Evolutionary conservation across 768 basidiomycete genomes (phyloP).

Genomic region (Xerocomellus amylosporus): DNA sequence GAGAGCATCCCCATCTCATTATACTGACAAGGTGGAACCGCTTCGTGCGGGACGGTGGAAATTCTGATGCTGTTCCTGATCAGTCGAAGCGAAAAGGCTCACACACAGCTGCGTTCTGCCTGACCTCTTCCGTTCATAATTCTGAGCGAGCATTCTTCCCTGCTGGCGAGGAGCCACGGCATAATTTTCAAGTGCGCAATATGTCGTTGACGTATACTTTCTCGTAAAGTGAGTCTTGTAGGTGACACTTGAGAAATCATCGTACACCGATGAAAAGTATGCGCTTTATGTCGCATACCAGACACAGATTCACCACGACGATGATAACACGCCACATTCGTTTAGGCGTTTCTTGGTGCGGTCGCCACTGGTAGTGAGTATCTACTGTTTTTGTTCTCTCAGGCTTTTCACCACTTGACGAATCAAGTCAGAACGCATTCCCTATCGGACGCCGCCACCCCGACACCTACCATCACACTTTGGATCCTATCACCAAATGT

Average conservation of each 20-base stretch:
- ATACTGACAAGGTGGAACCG: slow-evolving; percentile 66
- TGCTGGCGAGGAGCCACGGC: slow-evolving; percentile 33
- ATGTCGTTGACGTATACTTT: not conserved
- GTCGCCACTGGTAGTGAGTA: slow-evolving; percentile 66
- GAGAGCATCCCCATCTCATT: not conserved
- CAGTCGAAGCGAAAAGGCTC: slow-evolving; percentile 11
- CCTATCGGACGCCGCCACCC: slow-evolving; percentile 49
- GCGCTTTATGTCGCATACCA: slow-evolving; percentile 78
- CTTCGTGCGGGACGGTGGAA: slow-evolving; percentile 50
- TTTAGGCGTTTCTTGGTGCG: slow-evolving; percentile 80
- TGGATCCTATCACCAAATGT: slow-evolving; percentile 92
- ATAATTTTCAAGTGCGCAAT: slow-evolving; percentile 58
- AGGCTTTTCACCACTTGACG: not conserved
- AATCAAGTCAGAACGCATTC: slow-evolving; percentile 56
- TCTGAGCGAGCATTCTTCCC: slow-evolving; percentile 44
- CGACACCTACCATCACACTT: slow-evolving; percentile 68
- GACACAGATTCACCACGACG: slow-evolving; percentile 70
- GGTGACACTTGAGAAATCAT: slow-evolving; percentile 75
- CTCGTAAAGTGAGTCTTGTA: slow-evolving; percentile 27
- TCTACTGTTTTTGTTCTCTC: not conserved
- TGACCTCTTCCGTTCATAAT: slow-evolving; percentile 51
- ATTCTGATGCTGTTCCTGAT: slow-evolving; percentile 19
- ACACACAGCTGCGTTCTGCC: slow-evolving; percentile 33
- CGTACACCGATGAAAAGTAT: slow-evolving; percentile 79
- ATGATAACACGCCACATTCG: slow-evolving; percentile 42